Percentiles rank a stretch among this genome's conserved stretches.
Conservation (phyloP, 495 filamentous ascomycete genomes). For the Platismatia glauca region DNA sequence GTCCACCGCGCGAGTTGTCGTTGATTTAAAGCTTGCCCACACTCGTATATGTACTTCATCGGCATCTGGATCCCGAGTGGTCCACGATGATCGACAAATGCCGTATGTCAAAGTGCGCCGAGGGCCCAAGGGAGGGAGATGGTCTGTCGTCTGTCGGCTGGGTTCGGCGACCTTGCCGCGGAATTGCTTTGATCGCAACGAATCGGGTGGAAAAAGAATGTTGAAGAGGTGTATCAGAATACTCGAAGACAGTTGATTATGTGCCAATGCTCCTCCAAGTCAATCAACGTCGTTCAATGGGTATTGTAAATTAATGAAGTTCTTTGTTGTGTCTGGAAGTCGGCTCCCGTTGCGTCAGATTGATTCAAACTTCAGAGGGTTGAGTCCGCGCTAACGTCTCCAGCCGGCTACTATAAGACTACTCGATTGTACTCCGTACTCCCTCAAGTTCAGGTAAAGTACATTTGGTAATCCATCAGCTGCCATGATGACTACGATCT, state of each 20-base stretch:
- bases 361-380: not conserved
- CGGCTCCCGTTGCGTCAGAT: not conserved
- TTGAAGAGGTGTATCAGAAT: not conserved
- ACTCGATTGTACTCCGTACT: not conserved
- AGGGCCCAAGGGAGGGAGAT: constrained; percentile 1
- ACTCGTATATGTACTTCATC: constrained; percentile 6
- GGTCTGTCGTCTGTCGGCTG: constrained; percentile 7
- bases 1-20: constrained; percentile 3
- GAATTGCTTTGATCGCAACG: constrained; percentile 26
- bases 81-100: not conserved
- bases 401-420: not conserved
- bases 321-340: not conserved
- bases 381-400: not conserved
- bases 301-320: not conserved
- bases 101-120: not conserved
- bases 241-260: not conserved
- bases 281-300: not conserved
- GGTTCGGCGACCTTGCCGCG: constrained; percentile 25
- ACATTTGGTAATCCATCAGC: not conserved
- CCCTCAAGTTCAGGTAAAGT: not conserved
- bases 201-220: constrained; percentile 20
- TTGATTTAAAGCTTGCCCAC: constrained; percentile 4
- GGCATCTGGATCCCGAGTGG: not conserved
- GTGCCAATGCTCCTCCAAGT: not conserved
- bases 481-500: not conserved